These are phyloP conservation scores for Pleurotus giganteus DNA, from an alignment of 768 basidiomycete genomes.

Conservation along the genomic window DNA sequence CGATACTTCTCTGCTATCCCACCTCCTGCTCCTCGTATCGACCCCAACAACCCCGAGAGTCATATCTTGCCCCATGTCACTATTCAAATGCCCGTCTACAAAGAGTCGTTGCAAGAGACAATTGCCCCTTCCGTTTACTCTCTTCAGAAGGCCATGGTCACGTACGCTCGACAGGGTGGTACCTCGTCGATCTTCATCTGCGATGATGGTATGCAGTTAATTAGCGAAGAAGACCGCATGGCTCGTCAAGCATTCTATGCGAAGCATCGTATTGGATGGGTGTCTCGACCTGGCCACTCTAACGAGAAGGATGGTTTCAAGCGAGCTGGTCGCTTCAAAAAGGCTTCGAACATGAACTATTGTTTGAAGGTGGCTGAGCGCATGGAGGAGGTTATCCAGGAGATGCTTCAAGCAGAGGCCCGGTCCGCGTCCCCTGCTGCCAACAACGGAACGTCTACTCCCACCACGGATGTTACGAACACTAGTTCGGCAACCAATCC, in stretches of 20 bases:
- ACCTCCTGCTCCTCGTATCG: conserved; percentile 39
- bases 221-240: conserved; percentile 58
- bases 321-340: conserved; percentile 90
- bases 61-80: conserved; percentile 73
- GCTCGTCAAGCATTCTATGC: conserved; percentile 76
- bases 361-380: conserved; percentile 2
- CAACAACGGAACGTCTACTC: conserved; percentile 18
- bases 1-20: conserved; percentile 75
- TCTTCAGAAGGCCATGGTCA: conserved; percentile 83
- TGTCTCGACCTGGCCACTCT: conserved; percentile 73
- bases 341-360: conserved; percentile 52
- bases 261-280: conserved; percentile 74
- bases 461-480: background rate
- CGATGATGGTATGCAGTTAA: conserved; percentile 79
- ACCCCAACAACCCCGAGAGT: conserved; percentile 52
- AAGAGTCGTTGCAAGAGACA: conserved; percentile 70
- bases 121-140: conserved; percentile 77
- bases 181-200: conserved; percentile 79
- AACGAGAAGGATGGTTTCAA: conserved; percentile 81
- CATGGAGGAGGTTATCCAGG: conserved; percentile 7
- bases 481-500: conserved; percentile 2
- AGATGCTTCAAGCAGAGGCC: conserved; percentile 1
- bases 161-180: conserved; percentile 83
- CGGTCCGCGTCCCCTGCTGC: background rate
- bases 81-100: conserved; percentile 86